Evolutionary conservation across 345 rosid species (phyloP).

Genomic region (Ceriops decandra): DNA sequence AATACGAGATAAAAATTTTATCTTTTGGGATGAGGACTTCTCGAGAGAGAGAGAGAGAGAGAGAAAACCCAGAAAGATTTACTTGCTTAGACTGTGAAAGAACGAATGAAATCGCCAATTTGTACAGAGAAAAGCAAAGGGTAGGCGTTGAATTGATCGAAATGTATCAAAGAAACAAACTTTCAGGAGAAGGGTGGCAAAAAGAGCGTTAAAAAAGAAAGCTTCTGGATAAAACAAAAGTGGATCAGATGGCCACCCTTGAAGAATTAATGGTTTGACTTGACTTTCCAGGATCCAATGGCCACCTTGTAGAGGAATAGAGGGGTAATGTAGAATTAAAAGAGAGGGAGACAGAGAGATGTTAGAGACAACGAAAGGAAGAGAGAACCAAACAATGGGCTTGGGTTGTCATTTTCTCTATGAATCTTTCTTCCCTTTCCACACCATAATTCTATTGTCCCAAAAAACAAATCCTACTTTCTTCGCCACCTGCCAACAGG

Average conservation of each 20-base stretch:
- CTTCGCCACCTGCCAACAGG: slow-evolving; percentile 14
- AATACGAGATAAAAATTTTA: background rate
- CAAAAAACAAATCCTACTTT: slow-evolving; percentile 1
- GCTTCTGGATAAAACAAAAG: background rate
- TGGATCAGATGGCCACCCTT: background rate
- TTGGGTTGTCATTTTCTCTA: slow-evolving; percentile 16
- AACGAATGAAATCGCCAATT: background rate
- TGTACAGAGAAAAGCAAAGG: slow-evolving; percentile 8
- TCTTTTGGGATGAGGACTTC: background rate
- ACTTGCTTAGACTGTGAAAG: background rate
- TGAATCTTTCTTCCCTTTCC: slow-evolving; percentile 2
- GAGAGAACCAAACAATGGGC: slow-evolving; percentile 3
- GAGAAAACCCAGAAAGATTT: slow-evolving; percentile 5
- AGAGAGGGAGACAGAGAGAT: background rate
- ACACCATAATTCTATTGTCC: background rate
- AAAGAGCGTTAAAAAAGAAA: background rate
- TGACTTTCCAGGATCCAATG: background rate
- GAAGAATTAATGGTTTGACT: background rate
- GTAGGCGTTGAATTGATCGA: slow-evolving; percentile 5
- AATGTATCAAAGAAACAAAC: background rate
- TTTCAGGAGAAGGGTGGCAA: background rate
- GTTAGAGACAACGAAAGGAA: background rate
- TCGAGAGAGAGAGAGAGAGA: too few species aligned
- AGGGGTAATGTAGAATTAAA: background rate
- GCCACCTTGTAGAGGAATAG: background rate